Evolutionary conservation across 331 rosid species (phyloP).

Genomic region (Telfairia occidentalis): DNA sequence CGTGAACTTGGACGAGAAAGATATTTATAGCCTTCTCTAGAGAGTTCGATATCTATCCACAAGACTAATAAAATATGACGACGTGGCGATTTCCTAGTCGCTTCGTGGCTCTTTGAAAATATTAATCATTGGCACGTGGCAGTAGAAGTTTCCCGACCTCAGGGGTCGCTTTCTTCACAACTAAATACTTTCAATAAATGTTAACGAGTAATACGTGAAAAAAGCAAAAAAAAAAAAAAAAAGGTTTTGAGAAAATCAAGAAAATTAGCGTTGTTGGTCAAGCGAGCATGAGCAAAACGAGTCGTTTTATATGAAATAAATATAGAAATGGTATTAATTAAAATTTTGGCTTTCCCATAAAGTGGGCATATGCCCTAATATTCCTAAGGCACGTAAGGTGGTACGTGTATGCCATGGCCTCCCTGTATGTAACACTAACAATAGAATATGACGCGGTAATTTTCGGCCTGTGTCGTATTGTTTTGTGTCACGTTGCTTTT

Average conservation of each 20-base stretch:
- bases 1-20: not conserved
- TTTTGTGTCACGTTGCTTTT: not conserved
- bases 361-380: not conserved
- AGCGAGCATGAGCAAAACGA: not conserved
- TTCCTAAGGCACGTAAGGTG: not conserved
- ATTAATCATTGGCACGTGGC: constrained; percentile 30
- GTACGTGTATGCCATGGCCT: constrained; percentile 2
- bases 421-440: not conserved
- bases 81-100: constrained; percentile 50
- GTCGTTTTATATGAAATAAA: not conserved
- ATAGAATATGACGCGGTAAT: not conserved
- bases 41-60: constrained; percentile 39
- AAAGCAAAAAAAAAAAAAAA: not conserved
- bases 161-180: constrained; percentile 26
- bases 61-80: not conserved
- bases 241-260: not conserved
- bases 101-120: constrained; percentile 17
- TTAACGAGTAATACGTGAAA: not conserved
- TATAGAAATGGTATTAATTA: not conserved
- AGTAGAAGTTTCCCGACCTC: constrained; percentile 52
- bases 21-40: constrained; percentile 79
- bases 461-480: not conserved
- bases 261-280: not conserved
- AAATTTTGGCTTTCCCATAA: not conserved
- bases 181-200: not conserved